phyloP scores from a whole-genome alignment of 1,139 yeast species.

The Taphrina communis region DNA sequence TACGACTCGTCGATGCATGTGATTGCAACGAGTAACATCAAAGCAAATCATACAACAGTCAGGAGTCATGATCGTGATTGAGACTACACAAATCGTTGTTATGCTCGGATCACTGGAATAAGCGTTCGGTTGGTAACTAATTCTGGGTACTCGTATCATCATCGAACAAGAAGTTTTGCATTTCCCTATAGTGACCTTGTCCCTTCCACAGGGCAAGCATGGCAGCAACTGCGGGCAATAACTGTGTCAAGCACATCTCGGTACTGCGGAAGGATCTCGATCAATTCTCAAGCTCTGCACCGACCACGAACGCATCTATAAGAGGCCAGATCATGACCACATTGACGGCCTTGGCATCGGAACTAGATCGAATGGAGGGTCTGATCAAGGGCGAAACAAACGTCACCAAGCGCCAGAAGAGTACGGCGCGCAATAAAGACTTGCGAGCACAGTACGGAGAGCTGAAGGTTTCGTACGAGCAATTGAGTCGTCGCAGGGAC shows the following conservation, averaged over 20 bases:
- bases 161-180: background rate
- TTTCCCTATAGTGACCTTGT: background rate
- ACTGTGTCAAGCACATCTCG: slow-evolving; percentile 34
- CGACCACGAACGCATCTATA: slow-evolving; percentile 10
- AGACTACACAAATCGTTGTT: no score
- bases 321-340: slow-evolving; percentile 30
- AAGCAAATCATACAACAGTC: background rate
- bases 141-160: no score
- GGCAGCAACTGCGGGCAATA: slow-evolving; percentile 36
- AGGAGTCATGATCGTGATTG: no score
- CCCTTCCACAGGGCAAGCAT: background rate
- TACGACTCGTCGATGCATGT: slow-evolving; percentile 6
- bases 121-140: no score
- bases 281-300: slow-evolving; percentile 8
- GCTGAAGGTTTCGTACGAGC: slow-evolving; percentile 23
- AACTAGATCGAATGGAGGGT: slow-evolving; percentile 26
- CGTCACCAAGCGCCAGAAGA: slow-evolving; percentile 21
- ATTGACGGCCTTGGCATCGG: slow-evolving; percentile 16
- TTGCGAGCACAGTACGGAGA: slow-evolving; percentile 19
- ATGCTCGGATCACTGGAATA: no score
- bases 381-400: slow-evolving; percentile 28
- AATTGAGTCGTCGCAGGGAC: slow-evolving; percentile 13
- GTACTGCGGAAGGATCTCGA: slow-evolving; percentile 31
- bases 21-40: slow-evolving; percentile 8
- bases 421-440: slow-evolving; percentile 12